Percentiles rank a stretch among this genome's conserved stretches.
These are phyloP conservation scores for Podospora fimiseda DNA, from an alignment of 495 filamentous ascomycete genomes.

Conservation along the genomic window DNA sequence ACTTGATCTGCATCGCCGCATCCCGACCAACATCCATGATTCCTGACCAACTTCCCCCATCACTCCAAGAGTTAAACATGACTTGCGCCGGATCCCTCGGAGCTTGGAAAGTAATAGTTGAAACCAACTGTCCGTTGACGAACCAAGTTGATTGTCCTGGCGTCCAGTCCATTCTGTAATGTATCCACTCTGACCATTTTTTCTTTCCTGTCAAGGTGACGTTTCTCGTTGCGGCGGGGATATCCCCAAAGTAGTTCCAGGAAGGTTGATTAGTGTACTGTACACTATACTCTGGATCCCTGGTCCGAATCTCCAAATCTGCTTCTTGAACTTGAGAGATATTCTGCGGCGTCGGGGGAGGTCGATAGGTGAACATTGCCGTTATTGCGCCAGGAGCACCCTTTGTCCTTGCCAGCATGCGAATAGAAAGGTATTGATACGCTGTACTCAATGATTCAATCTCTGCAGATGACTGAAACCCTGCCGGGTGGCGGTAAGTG, in stretches of 20 bases:
- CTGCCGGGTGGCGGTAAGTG: slow-evolving; percentile 44
- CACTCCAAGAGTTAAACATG: slow-evolving; percentile 69
- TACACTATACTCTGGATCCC: slow-evolving; percentile 47
- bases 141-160: slow-evolving; percentile 56
- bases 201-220: slow-evolving; percentile 35
- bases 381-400: slow-evolving; percentile 56
- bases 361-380: slow-evolving; percentile 61
- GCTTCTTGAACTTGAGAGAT: slow-evolving; percentile 56
- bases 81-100: slow-evolving; percentile 55
- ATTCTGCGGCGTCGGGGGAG: slow-evolving; percentile 20
- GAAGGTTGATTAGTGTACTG: slow-evolving; percentile 73
- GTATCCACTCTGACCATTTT: slow-evolving; percentile 61
- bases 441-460: slow-evolving; percentile 51
- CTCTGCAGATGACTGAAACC: slow-evolving; percentile 57
- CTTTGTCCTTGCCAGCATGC: slow-evolving; percentile 50
- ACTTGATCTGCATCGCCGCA: slow-evolving; percentile 63
- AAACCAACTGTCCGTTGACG: slow-evolving; percentile 51
- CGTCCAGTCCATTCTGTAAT: slow-evolving; percentile 69
- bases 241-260: slow-evolving; percentile 36
- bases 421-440: slow-evolving; percentile 55
- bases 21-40: slow-evolving; percentile 53
- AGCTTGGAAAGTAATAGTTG: slow-evolving; percentile 55
- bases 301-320: slow-evolving; percentile 70
- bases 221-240: slow-evolving; percentile 41
- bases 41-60: slow-evolving; percentile 67